Conservation (phyloP, 306 rosid species). For the Albizia julibrissin region DNA sequence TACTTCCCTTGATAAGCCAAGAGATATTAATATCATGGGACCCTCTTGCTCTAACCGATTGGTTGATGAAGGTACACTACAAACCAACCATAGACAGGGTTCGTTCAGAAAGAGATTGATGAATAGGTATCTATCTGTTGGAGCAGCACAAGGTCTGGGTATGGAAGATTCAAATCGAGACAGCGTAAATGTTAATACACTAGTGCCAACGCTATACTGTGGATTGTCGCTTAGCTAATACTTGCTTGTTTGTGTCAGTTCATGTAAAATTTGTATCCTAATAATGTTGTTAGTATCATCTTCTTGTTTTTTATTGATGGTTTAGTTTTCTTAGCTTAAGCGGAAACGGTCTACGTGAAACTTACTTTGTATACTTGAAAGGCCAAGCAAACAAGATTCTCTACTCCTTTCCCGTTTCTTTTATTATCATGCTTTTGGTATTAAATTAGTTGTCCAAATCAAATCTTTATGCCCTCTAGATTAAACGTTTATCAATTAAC, state of each 20-base stretch:
- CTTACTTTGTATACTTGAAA: not conserved
- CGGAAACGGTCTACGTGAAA: not conserved
- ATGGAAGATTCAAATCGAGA: constrained; percentile 50
- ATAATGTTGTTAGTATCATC: not conserved
- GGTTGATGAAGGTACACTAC: constrained; percentile 25
- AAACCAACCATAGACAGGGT: constrained; percentile 38
- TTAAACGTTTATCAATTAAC: not conserved
- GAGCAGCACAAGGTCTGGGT: constrained; percentile 65
- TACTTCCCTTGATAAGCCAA: constrained; percentile 43
- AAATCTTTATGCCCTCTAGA: not conserved
- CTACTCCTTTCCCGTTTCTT: not conserved
- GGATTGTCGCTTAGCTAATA: constrained; percentile 17
- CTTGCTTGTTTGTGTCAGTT: not conserved
- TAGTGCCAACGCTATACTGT: constrained; percentile 3
- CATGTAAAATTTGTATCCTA: constrained; percentile 2
- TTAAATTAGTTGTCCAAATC: not conserved
- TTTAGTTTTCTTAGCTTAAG: not conserved
- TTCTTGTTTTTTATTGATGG: not conserved
- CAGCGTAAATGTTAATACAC: constrained; percentile 40
- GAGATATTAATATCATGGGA: constrained; percentile 39
- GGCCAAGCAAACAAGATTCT: not conserved
- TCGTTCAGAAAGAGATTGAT: constrained; percentile 61
- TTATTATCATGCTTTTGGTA: not conserved
- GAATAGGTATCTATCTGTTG: constrained; percentile 69
- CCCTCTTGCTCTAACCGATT: constrained; percentile 45